Percentiles rank a stretch among this genome's conserved stretches.
Evolutionary conservation across 345 rosid species (phyloP).

Genomic region (Dimocarpus longan): DNA sequence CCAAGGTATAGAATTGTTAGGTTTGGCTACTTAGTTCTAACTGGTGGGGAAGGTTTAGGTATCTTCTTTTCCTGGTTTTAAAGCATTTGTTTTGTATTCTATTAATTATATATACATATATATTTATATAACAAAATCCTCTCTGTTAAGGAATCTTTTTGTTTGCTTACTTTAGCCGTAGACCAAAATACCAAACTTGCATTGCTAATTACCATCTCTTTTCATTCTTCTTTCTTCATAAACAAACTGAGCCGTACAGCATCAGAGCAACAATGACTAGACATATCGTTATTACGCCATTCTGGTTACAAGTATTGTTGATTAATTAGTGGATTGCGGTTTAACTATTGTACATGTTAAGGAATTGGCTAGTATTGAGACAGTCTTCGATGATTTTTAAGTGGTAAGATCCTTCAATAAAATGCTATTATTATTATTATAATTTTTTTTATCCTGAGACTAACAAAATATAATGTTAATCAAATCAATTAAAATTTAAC

Average conservation of each 20-base stretch:
- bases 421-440: too few species aligned
- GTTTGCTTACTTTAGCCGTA: not conserved
- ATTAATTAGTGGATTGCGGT: too few species aligned
- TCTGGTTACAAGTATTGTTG: not conserved
- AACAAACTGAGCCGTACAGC: not conserved
- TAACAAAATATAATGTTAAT: too few species aligned
- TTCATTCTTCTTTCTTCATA: not conserved
- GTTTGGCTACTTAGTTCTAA: slow-evolving; percentile 39
- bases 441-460: too few species aligned
- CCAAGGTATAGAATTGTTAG: slow-evolving; percentile 23
- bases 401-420: too few species aligned
- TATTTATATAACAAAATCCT: not conserved
- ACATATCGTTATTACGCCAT: not conserved
- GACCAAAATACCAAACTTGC: slow-evolving; percentile 43
- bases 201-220: slow-evolving; percentile 10
- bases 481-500: too few species aligned
- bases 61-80: slow-evolving; percentile 64
- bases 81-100: slow-evolving; percentile 30
- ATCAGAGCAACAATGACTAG: not conserved
- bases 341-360: too few species aligned
- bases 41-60: slow-evolving; percentile 66
- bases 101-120: too few species aligned
- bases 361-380: too few species aligned
- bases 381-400: too few species aligned
- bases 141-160: slow-evolving; percentile 25